These are phyloP conservation scores for Oxyria digyna DNA, from an alignment of 148 eudicot genomes.

Conservation along the genomic window DNA sequence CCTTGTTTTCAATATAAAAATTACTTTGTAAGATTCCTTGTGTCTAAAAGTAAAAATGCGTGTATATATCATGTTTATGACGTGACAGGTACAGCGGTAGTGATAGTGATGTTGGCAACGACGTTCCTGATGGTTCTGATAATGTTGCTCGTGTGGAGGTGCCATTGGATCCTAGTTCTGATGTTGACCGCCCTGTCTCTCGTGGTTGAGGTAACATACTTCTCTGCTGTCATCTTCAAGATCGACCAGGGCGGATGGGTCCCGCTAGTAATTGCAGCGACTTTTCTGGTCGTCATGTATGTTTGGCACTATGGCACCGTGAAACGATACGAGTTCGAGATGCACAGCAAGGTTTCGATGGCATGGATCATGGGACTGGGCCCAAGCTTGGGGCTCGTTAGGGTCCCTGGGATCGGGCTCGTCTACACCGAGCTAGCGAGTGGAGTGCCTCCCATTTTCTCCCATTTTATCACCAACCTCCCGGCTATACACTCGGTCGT, in stretches of 20 bases:
- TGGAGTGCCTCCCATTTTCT: conserved; percentile 86
- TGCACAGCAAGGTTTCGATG: conserved; percentile 94
- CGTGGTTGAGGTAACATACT: conserved; percentile 73
- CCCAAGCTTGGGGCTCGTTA: conserved; percentile 83
- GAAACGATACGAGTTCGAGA: conserved; percentile 83
- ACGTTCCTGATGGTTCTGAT: conserved; percentile 86
- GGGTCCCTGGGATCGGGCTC: conserved; percentile 94
- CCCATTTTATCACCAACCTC: conserved; percentile 89
- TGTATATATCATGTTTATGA: no score
- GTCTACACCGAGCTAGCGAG: conserved; percentile 95
- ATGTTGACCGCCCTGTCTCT: conserved; percentile 71
- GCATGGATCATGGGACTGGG: conserved; percentile 95
- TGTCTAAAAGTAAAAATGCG: no score
- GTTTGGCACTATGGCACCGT: conserved; percentile 93
- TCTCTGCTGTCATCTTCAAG: conserved; percentile 91
- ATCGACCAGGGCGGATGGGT: conserved; percentile 98
- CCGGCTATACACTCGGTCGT: conserved; percentile 95
- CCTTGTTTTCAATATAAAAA: conserved; percentile 13
- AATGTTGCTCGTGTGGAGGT: conserved; percentile 82
- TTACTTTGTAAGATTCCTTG: no score
- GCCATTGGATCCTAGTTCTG: conserved; percentile 81
- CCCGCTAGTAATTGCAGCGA: conserved; percentile 83
- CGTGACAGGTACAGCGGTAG: conserved; percentile 99
- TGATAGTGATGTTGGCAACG: conserved; percentile 83
- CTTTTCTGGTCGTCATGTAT: conserved; percentile 68